Conservation (phyloP, 352 stramenopile species). For the Phytophthora brassicae region DNA sequence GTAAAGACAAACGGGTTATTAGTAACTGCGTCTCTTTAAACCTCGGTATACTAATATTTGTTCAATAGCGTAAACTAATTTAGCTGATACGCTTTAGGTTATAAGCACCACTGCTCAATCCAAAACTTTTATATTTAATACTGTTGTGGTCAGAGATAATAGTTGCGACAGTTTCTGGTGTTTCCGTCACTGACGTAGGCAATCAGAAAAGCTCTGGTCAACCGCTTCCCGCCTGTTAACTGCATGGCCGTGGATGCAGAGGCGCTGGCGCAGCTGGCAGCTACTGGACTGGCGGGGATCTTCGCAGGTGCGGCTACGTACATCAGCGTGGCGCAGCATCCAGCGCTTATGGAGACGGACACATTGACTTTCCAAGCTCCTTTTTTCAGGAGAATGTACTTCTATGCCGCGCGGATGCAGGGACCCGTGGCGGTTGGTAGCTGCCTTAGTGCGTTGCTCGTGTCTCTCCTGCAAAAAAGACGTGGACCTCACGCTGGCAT, state of each 20-base stretch:
- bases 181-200: no score
- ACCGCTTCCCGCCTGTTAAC: no score
- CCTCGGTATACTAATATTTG: not conserved
- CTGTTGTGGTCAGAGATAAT: no score
- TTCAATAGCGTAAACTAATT: no score
- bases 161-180: no score
- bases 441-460: constrained; percentile 47
- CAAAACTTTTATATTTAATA: no score
- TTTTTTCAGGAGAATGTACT: constrained; percentile 83
- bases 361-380: constrained; percentile 59
- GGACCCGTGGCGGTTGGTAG: constrained; percentile 58
- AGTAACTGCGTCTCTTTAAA: no score
- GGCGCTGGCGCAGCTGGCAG: constrained; percentile 59
- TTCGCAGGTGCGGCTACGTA: constrained; percentile 70
- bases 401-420: constrained; percentile 67
- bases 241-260: constrained; percentile 55
- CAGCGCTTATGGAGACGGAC: constrained; percentile 62
- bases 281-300: constrained; percentile 59
- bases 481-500: constrained; percentile 31
- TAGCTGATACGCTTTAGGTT: no score
- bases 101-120: no score
- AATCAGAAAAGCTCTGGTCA: no score
- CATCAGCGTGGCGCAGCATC: constrained; percentile 76
- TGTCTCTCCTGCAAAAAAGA: constrained; percentile 45
- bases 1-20: constrained; percentile 1